Base-by-base conservation (phyloP, 1,139 yeast species). In the Magnusiomyces magnusii region DNA sequence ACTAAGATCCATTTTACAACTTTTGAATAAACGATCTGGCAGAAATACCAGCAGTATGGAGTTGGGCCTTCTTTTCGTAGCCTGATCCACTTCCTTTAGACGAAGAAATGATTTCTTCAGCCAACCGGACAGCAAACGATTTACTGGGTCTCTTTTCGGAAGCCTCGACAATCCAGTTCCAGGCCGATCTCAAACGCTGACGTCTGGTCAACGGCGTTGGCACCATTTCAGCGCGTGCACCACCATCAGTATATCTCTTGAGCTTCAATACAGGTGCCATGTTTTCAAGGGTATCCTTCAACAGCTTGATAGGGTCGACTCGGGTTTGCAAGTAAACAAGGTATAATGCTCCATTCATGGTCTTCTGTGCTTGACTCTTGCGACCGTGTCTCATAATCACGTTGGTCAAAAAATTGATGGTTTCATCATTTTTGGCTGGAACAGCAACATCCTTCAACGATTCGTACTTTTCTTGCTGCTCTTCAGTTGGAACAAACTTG, bases 351-450 rank as follows among this genome's bases (percentile, higher is more conserved):
- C 86, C 81, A 59, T 86, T 81, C 63, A 95, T 79, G 58, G 80
- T 78, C 67, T 81, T 86, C 70, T 86, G 87, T 0, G 99, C 97
- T 58, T 80, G 77, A 58, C 90, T 83, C 72, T 92, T 93, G 72
- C 86, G 85, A 56, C 99, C 99, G 69, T 89, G 85, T 69, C 90
- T 84, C 99, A 95, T 95, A 61, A 93, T 84, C 75, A 91, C 80
- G 71, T 92, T 90, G 59, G 89, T 85, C 67, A 93, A 81, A 66
- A 87, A 87, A 57, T 85, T 84, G 58, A 93, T 79, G 39, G 86
- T 81, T 19, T 88, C 86, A 66, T 92, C 96, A 42, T 77, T 75
- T 66, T 79, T 77, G 28, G 77, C 71, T 21, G 97, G 96, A 42
- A 89, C 75, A 24, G 83, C 80, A 61, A 78, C 75, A 51, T 75